Conservation (phyloP, 2,329 filamentous ascomycete species). For the Cladophialophora psammophila region DNA sequence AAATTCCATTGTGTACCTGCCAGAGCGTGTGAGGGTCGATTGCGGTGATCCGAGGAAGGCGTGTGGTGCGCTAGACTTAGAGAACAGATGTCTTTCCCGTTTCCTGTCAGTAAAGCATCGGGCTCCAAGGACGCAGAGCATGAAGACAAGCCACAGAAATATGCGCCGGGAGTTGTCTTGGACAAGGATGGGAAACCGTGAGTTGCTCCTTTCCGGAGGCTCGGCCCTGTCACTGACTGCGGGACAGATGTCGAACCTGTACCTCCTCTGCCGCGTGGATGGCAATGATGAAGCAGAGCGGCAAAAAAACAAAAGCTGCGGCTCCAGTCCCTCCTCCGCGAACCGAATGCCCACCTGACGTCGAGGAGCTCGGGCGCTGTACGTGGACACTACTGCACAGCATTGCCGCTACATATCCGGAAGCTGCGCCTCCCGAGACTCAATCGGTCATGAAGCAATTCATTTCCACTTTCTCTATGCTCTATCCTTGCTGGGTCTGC, state of each 20-base stretch:
- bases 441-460: conserved; percentile 81
- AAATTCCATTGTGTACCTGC: neutral
- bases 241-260: conserved; percentile 56
- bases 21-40: neutral
- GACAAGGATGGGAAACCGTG: conserved; percentile 61
- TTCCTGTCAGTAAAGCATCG: conserved; percentile 16
- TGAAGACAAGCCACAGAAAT: conserved; percentile 38
- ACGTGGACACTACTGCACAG: conserved; percentile 95
- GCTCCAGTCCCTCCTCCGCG: conserved; percentile 37
- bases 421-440: conserved; percentile 69
- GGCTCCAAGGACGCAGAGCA: conserved; percentile 23
- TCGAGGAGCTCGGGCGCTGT: conserved; percentile 82
- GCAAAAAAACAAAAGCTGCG: conserved; percentile 37
- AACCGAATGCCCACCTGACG: conserved; percentile 85
- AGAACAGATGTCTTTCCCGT: conserved; percentile 34
- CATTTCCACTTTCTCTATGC: conserved; percentile 77
- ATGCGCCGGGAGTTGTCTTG: conserved; percentile 58
- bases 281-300: conserved; percentile 51
- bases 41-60: conserved; percentile 8
- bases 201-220: conserved; percentile 35
- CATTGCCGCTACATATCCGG: conserved; percentile 86
- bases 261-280: conserved; percentile 57
- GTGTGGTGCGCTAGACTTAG: neutral
- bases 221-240: conserved; percentile 19
- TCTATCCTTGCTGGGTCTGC: conserved; percentile 97